A percentile compares a stretch with the other conserved stretches of the same genome.
These are phyloP conservation scores for Rhytidiadelphus loreus DNA, from an alignment of 225 moss, liverwort and hornwort genomes.

Conservation along the genomic window DNA sequence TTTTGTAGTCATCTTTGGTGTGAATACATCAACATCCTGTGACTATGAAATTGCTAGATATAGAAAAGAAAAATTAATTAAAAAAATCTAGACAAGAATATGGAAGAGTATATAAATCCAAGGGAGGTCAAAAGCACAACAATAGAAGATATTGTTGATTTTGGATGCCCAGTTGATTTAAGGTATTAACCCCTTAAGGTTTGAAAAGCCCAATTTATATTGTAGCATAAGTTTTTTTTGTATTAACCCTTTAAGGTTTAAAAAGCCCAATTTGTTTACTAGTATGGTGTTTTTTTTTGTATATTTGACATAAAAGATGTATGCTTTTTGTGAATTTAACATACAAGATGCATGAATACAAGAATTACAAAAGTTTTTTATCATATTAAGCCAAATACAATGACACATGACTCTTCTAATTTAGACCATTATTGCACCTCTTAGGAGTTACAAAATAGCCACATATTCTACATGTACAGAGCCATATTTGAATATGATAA, in stretches of 20 bases:
- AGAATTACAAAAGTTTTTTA: neutral
- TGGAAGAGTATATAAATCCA: accelerated
- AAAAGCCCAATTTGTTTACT: too few relatives aligned
- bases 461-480: accelerated
- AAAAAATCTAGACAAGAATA: accelerated
- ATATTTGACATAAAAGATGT: too few relatives aligned
- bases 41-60: neutral
- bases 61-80: neutral
- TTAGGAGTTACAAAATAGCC: too few relatives aligned
- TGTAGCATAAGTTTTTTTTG: accelerated
- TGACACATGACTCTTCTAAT: too few relatives aligned
- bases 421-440: neutral
- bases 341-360: neutral
- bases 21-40: neutral
- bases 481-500: neutral
- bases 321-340: too few relatives aligned
- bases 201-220: neutral
- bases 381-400: accelerated
- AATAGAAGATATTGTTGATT: neutral
- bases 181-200: neutral
- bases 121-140: neutral
- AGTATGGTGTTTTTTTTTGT: too few relatives aligned
- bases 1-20: accelerated
- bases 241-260: too few relatives aligned
- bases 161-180: neutral